These are phyloP conservation scores for Penicillium cosmopolitanum DNA, from an alignment of 495 filamentous ascomycete genomes.

Conservation along the genomic window DNA sequence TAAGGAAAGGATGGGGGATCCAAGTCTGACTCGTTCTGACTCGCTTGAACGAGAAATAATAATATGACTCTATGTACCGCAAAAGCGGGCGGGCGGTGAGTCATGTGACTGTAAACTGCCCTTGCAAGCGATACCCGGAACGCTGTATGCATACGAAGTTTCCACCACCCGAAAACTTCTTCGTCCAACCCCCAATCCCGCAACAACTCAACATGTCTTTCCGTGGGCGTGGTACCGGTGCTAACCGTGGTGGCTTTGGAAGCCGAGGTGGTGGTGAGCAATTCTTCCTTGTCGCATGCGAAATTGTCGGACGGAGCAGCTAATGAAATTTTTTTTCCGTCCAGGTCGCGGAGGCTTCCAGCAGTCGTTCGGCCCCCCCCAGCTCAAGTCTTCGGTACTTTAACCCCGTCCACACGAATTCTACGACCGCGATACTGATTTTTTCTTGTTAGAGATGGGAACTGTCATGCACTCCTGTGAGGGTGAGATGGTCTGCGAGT, in stretches of 20 bases:
- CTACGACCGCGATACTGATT: slow-evolving; percentile 26
- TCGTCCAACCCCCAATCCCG: slow-evolving; percentile 31
- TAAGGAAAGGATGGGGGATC: slow-evolving; percentile 12
- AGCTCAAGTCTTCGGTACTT: slow-evolving; percentile 64
- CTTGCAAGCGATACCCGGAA: slow-evolving; percentile 48
- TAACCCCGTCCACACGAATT: slow-evolving; percentile 1
- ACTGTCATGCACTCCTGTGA: slow-evolving; percentile 91
- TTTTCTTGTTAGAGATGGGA: slow-evolving; percentile 72
- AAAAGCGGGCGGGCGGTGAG: slow-evolving; percentile 44
- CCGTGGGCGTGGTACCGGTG: slow-evolving; percentile 56
- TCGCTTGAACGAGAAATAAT: not conserved
- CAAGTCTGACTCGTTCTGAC: not conserved
- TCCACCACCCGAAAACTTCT: slow-evolving; percentile 57
- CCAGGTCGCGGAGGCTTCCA: slow-evolving; percentile 67
- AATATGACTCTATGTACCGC: slow-evolving; percentile 29
- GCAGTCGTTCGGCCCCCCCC: slow-evolving; percentile 70
- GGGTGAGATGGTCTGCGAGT: slow-evolving; percentile 95
- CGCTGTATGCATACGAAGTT: slow-evolving; percentile 38
- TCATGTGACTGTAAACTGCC: slow-evolving; percentile 46
- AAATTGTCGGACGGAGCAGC: slow-evolving; percentile 21
- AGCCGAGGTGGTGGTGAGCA: slow-evolving; percentile 48
- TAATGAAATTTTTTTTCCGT: slow-evolving; percentile 48
- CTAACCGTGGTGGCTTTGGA: slow-evolving; percentile 55
- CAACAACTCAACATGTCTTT: slow-evolving; percentile 54
- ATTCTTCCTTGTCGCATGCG: slow-evolving; percentile 8